Base-by-base conservation (phyloP, 1,284 basidiomycete genomes). In the Ustanciosporium gigantosporum region DNA sequence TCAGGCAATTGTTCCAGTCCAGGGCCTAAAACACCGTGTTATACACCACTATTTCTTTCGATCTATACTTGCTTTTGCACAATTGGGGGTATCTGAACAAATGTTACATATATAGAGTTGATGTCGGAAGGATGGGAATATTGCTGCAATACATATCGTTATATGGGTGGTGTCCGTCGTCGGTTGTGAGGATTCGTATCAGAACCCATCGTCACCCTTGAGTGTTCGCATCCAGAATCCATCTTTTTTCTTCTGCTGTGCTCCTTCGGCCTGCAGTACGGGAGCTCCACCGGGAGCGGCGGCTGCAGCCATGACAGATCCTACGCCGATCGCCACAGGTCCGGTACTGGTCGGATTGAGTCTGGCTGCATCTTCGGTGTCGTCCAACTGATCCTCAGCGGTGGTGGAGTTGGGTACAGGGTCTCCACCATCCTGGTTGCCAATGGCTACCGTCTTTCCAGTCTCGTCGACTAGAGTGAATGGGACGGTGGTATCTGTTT, bases 401-500 rank as follows among this genome's bases (percentile, higher is more conserved):
- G 29, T 38, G 5, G 22, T 17, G 15, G n/a, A 13, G n/a, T 16
- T 23, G 5, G 66, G 57, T 8, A 56, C 57, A 2, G 52, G 47
- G 11, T 60, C 55, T 4, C 49, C 57, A 2, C 51, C 55, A 14
- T 49, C 60, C 40, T 67, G 59, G 14, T 67, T 58, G 15, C 65
- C 65, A 1, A 55, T 46, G 2, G 60, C 65, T 5, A 65, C 48
- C 11, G 46, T 69, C 46, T 60, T 68, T 13, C 66, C 70, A 2
- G 53, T 62, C 37, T 68, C 66, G 35, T 70, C 68, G n/a, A 61
- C 43, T 15, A 70, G 36, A 1, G 27, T 37, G 34, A 70, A 67
- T 1, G 64, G 65, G 9, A 50, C 46, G 7, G 51, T 47, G 4
- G 62, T 67, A 31, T 70, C 60, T 15, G 65, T 67, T 19, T 67